These are phyloP conservation scores for Aspergillus cristatus DNA, from an alignment of 495 filamentous ascomycete genomes.

Conservation along the genomic window DNA sequence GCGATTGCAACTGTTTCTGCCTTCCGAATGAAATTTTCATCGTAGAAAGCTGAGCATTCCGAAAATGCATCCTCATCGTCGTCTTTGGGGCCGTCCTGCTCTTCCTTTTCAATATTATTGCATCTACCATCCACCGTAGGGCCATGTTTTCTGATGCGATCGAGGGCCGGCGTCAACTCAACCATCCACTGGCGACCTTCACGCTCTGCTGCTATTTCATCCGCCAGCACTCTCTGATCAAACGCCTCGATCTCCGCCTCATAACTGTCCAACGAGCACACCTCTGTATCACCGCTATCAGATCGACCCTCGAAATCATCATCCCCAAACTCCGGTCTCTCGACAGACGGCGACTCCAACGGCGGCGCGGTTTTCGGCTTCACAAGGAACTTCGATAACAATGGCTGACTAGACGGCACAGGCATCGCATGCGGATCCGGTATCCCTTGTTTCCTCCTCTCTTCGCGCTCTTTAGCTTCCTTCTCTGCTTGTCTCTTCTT, in stretches of 20 bases:
- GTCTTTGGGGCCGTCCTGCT: slow-evolving; percentile 13
- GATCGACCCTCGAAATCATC: slow-evolving; percentile 4
- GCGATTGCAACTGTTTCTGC: slow-evolving; percentile 12
- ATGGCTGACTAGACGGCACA: slow-evolving; percentile 39
- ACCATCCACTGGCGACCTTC: too few species aligned
- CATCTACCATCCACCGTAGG: background rate
- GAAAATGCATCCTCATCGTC: slow-evolving; percentile 22
- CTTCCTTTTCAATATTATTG: background rate
- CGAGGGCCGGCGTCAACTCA: too few species aligned
- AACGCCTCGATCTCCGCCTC: too few species aligned
- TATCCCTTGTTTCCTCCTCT: slow-evolving; percentile 30
- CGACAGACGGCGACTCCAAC: too few species aligned
- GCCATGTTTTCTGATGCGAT: too few species aligned
- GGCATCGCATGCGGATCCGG: slow-evolving; percentile 32
- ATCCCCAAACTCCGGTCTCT: too few species aligned
- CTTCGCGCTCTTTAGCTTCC: slow-evolving; percentile 33
- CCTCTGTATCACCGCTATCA: slow-evolving; percentile 7
- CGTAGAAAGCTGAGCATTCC: slow-evolving; percentile 31
- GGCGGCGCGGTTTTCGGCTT: too few species aligned
- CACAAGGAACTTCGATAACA: slow-evolving; percentile 35
- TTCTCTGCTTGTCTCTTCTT: slow-evolving; percentile 39
- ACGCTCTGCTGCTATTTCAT: too few species aligned
- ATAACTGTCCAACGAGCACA: background rate
- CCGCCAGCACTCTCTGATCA: too few species aligned
- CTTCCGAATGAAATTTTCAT: slow-evolving; percentile 24